Evolutionary conservation across 2,329 filamentous ascomycete genomes (phyloP).

Genomic region (Triangularia setosa): DNA sequence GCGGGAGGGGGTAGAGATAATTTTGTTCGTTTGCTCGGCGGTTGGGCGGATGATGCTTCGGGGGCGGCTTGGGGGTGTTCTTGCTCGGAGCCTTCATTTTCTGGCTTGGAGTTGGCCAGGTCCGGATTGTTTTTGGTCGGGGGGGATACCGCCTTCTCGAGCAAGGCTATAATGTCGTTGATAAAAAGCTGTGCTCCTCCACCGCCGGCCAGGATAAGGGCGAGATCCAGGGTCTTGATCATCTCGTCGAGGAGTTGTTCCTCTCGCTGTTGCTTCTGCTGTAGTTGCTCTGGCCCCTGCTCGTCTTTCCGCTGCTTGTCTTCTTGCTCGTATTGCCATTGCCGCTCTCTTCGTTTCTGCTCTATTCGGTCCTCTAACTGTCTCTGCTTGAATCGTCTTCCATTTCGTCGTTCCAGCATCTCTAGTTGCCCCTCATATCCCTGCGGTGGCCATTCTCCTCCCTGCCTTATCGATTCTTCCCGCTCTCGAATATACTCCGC

Average conservation of each 20-base stretch:
- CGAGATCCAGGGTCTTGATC: slow-evolving; percentile 67
- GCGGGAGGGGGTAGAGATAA: neutral
- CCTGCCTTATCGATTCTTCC: no score
- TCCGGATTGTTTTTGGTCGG: slow-evolving; percentile 33
- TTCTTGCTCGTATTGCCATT: neutral
- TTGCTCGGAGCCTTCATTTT: neutral
- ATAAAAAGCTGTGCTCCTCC: slow-evolving; percentile 38
- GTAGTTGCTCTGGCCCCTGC: neutral
- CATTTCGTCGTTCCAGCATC: no score
- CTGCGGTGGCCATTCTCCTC: no score
- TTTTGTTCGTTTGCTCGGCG: neutral
- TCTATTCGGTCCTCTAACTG: no score
- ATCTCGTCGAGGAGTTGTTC: slow-evolving; percentile 46
- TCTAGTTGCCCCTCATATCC: no score
- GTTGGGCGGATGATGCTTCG: neutral
- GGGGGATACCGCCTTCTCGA: slow-evolving; percentile 48
- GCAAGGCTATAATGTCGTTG: slow-evolving; percentile 44
- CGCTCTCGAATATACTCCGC: neutral
- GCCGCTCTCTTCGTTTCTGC: neutral
- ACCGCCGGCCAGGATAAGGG: slow-evolving; percentile 70
- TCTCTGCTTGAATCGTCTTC: no score
- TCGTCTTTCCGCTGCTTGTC: neutral
- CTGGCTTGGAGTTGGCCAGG: neutral
- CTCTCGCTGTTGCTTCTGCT: neutral
- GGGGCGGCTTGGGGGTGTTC: neutral